Conservation (phyloP, 257 asterid genomes). For the Galeopsis tetrahit region DNA sequence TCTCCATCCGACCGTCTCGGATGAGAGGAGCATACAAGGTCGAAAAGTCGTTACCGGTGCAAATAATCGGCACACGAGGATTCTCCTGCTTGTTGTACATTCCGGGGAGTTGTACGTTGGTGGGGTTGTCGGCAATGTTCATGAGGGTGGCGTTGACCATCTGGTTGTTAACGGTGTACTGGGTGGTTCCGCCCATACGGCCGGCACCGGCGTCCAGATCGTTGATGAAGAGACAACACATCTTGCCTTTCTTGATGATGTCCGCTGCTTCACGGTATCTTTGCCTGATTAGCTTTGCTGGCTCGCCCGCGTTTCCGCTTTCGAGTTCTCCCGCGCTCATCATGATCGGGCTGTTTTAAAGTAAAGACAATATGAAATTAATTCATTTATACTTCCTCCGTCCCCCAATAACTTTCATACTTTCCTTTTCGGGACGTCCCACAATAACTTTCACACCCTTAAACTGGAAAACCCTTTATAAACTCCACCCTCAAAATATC, state of each 20-base stretch:
- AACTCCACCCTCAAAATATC: no score
- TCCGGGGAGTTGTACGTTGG: slow-evolving; percentile 90
- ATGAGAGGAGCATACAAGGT: slow-evolving; percentile 86
- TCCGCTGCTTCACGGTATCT: slow-evolving; percentile 84
- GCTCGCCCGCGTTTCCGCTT: slow-evolving; percentile 67
- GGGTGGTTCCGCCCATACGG: slow-evolving; percentile 88
- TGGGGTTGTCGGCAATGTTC: slow-evolving; percentile 94
- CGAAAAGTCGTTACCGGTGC: slow-evolving; percentile 87
- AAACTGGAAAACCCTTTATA: no score
- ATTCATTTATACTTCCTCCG: no score
- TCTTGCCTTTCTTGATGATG: slow-evolving; percentile 74
- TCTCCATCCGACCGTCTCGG: slow-evolving; percentile 97
- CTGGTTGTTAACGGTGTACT: slow-evolving; percentile 91
- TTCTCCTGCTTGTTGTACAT: slow-evolving; percentile 96
- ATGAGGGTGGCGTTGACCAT: slow-evolving; percentile 93
- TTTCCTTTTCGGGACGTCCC: no score
- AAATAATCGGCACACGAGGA: slow-evolving; percentile 80
- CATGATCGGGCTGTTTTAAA: slow-evolving; percentile 70
- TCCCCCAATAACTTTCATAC: no score
- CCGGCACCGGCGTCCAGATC: slow-evolving; percentile 95
- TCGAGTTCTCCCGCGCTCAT: slow-evolving; percentile 84
- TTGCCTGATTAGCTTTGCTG: slow-evolving; percentile 60
- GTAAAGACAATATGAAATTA: neutral
- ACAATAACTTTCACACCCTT: no score
- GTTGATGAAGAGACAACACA: slow-evolving; percentile 87